Conservation (phyloP, 1,139 yeast species). For the Debaryomyces sp. region DNA sequence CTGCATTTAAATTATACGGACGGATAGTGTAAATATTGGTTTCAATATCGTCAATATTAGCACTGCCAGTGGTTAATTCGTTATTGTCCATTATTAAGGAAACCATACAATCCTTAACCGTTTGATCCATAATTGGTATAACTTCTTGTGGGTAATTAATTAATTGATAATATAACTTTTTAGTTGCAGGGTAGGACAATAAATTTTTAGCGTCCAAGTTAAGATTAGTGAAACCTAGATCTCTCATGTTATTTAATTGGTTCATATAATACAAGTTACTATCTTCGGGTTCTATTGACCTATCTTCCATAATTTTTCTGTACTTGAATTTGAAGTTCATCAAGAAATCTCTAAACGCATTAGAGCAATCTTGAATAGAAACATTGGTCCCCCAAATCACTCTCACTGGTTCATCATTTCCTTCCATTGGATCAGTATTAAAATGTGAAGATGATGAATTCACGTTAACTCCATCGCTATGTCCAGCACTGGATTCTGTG, state of each 20-base stretch:
- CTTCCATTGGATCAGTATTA: conserved; percentile 29
- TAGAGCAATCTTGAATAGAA: conserved; percentile 83
- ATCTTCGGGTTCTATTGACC: conserved; percentile 54
- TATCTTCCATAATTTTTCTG: conserved; percentile 56
- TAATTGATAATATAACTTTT: conserved; percentile 79
- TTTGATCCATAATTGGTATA: conserved; percentile 96
- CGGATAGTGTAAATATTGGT: conserved; percentile 83
- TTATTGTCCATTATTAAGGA: conserved; percentile 68
- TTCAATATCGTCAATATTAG: conserved; percentile 69
- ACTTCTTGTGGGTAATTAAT: conserved; percentile 96
- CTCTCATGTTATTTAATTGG: conserved; percentile 73
- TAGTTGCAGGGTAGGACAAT: conserved; percentile 73
- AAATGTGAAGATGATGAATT: conserved; percentile 29
- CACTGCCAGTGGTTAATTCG: conserved; percentile 24
- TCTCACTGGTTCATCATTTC: conserved; percentile 68
- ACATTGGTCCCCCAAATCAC: conserved; percentile 99
- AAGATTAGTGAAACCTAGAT: conserved; percentile 76
- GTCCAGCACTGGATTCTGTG: conserved; percentile 20
- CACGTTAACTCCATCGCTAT: conserved; percentile 11
- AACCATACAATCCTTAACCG: conserved; percentile 87
- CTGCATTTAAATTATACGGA: conserved; percentile 74
- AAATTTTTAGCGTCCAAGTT: conserved; percentile 84
- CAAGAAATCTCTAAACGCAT: conserved; percentile 77
- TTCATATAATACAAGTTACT: conserved; percentile 75
- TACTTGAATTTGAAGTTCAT: conserved; percentile 81